Conservation (phyloP, 805 yeast genomes). For the Schizosaccharomyces cryophilus region DNA sequence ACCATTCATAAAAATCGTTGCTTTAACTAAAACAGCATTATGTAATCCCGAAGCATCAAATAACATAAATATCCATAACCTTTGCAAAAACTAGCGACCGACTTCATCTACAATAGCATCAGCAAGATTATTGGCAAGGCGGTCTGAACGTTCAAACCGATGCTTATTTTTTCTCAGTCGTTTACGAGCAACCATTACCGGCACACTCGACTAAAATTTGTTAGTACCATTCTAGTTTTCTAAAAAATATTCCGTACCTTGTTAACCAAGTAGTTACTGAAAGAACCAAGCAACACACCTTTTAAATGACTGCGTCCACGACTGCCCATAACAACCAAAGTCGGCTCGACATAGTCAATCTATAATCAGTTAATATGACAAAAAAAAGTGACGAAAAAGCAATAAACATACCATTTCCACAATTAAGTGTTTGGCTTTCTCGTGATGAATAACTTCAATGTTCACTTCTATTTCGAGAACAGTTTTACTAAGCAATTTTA, state of each 20-base stretch:
- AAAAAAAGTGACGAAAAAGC: not conserved
- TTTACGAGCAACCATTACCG: slow-evolving; percentile 59
- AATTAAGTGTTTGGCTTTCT: slow-evolving; percentile 46
- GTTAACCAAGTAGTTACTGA: slow-evolving; percentile 48
- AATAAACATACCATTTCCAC: slow-evolving; percentile 21
- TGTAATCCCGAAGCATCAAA: too few relatives aligned
- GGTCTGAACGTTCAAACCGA: slow-evolving; percentile 21
- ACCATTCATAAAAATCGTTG: too few relatives aligned
- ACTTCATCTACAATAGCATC: slow-evolving; percentile 2
- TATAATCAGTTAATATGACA: not conserved
- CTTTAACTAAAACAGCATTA: too few relatives aligned
- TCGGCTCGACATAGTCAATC: slow-evolving; percentile 46
- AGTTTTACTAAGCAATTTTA: slow-evolving; percentile 31
- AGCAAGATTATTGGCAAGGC: slow-evolving; percentile 15
- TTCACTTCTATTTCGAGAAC: slow-evolving; percentile 51
- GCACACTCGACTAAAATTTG: slow-evolving; percentile 25
- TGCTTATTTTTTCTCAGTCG: slow-evolving; percentile 41
- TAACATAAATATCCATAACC: too few relatives aligned
- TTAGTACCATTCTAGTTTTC: not conserved
- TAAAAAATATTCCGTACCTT: slow-evolving; percentile 13
- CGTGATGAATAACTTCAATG: slow-evolving; percentile 50
- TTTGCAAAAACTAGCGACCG: not conserved
- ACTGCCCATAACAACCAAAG: slow-evolving; percentile 51
- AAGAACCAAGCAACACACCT: slow-evolving; percentile 50
- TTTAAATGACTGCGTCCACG: slow-evolving; percentile 47